Conservation (phyloP, 1,284 basidiomycete genomes). For the Anthracocystis setariae region DNA sequence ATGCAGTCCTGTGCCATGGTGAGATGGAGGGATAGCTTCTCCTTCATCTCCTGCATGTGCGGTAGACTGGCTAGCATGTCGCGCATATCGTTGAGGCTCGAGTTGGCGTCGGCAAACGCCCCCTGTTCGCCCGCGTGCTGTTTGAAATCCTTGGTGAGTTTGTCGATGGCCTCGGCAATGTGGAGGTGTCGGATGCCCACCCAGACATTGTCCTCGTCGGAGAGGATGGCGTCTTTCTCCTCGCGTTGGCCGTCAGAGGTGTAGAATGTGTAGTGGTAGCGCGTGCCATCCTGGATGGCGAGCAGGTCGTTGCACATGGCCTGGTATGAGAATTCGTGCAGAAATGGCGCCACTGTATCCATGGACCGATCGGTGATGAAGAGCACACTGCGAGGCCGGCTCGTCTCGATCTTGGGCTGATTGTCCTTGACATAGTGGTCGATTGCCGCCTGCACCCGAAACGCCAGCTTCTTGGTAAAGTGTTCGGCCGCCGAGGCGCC, state of each 20-base stretch:
- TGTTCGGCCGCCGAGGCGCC: slow-evolving; percentile 42
- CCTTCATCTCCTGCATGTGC: slow-evolving; percentile 93
- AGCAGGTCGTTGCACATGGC: slow-evolving; percentile 97
- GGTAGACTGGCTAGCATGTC: slow-evolving; percentile 96
- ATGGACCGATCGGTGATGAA: slow-evolving; percentile 95
- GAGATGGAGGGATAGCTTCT: slow-evolving; percentile 95
- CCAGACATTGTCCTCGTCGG: slow-evolving; percentile 90
- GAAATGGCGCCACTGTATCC: slow-evolving; percentile 87
- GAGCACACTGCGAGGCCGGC: slow-evolving; percentile 80
- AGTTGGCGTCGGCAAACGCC: slow-evolving; percentile 76
- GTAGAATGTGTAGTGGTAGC: slow-evolving; percentile 78
- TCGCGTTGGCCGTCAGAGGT: slow-evolving; percentile 76
- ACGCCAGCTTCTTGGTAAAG: slow-evolving; percentile 61
- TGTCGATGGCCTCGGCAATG: slow-evolving; percentile 97
- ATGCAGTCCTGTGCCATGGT: slow-evolving; percentile 99
- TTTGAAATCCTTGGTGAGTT: slow-evolving; percentile 93
- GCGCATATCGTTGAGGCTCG: slow-evolving; percentile 95
- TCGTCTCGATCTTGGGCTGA: slow-evolving; percentile 74
- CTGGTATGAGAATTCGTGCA: slow-evolving; percentile 99
- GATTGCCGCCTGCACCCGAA: slow-evolving; percentile 52
- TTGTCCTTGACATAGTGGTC: slow-evolving; percentile 51
- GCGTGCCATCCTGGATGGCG: slow-evolving; percentile 80
- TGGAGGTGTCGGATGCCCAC: slow-evolving; percentile 92
- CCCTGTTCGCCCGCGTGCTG: slow-evolving; percentile 91
- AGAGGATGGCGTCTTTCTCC: slow-evolving; percentile 83